Evolutionary conservation across 495 filamentous ascomycete species (phyloP), one percentile per base, ranked within the genome.

Genomic region (Aspergillus funiculosus): DNA sequence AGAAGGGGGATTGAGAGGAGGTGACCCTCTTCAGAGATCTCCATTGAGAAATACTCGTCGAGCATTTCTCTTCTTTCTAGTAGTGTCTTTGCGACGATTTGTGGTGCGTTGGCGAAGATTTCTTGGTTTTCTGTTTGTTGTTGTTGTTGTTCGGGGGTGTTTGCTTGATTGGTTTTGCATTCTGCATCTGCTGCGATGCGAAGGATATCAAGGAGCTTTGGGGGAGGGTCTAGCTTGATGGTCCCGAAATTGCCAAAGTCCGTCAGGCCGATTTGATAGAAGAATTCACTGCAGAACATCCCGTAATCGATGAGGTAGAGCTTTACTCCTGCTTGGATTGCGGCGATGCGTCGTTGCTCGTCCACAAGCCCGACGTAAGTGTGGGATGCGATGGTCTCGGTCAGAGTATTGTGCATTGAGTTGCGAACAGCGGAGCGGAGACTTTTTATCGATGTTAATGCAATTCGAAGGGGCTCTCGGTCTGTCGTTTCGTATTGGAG

Each of bases 331-430:
- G 85, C 79, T 71, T 99, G 94, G 25, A 99, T 86, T 24, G 92
- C 89, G 28, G 81, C 89, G 17, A 99, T 80, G 17, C 94, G 87
- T 28, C 86, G 82, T 38, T 75, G 77, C 54, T 89, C 85, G 60
- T 97, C 92, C 9, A 96, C 86, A 28, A 97, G 74, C 10, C 94
- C 94, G 51, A 99, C 86, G 59, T 95, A 99, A 1, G 87, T 94
- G 59, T 94, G 94, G 14, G 79, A 82, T 24, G 88, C 85, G 60
- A 95, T 87, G 36, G 88, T 79, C 49, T 95, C 90, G 10, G 87
- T 95, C 35, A 97, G 78, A 36, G 82, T 83, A 51, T 87, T 82
- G 68, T 99, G 91, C 78, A 94, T 94, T 15, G 78, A 70, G 17
- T 87, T 81, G 15, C 90, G 85, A 26, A 97, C 90, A 30, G 71